A percentile compares a stretch with the other conserved stretches of the same genome.
These are phyloP conservation scores for Trichophaea hybrida DNA, from an alignment of 2,329 filamentous ascomycete genomes.

Conservation along the genomic window DNA sequence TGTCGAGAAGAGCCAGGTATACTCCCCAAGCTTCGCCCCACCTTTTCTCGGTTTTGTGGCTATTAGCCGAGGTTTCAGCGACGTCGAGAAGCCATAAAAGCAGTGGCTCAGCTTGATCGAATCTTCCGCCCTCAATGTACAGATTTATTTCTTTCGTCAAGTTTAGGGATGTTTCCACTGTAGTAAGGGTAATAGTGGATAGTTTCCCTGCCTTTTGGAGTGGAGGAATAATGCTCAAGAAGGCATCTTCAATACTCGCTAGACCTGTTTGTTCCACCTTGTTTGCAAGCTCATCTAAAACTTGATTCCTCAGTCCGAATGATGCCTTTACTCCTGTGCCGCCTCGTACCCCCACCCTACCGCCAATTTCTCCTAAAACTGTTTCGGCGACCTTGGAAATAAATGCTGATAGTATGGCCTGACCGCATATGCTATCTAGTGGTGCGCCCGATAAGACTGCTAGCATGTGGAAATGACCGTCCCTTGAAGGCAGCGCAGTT, in stretches of 20 bases:
- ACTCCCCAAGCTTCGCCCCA: background rate
- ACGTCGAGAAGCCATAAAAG: slow-evolving; percentile 6
- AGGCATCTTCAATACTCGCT: slow-evolving; percentile 6
- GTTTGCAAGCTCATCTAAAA: background rate
- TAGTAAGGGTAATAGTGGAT: background rate
- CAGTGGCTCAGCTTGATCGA: slow-evolving; percentile 3
- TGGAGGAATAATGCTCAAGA: slow-evolving; percentile 8
- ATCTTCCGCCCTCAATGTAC: background rate
- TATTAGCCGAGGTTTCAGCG: background rate
- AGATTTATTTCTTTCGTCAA: background rate
- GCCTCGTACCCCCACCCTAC: background rate
- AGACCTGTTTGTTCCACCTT: background rate
- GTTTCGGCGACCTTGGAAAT: slow-evolving; percentile 1
- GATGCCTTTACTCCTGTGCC: background rate
- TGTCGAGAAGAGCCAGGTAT: slow-evolving; percentile 2
- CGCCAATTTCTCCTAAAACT: background rate
- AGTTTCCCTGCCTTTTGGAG: background rate
- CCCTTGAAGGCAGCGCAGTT: background rate
- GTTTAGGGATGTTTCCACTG: background rate
- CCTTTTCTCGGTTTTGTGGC: background rate
- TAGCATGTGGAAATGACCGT: background rate
- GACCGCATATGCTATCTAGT: background rate
- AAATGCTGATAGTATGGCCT: slow-evolving; percentile 1
- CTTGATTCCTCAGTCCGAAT: slow-evolving; percentile 1
- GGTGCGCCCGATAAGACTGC: background rate